Conservation (phyloP, 257 asterid species). For the Forsythia viridissima region DNA sequence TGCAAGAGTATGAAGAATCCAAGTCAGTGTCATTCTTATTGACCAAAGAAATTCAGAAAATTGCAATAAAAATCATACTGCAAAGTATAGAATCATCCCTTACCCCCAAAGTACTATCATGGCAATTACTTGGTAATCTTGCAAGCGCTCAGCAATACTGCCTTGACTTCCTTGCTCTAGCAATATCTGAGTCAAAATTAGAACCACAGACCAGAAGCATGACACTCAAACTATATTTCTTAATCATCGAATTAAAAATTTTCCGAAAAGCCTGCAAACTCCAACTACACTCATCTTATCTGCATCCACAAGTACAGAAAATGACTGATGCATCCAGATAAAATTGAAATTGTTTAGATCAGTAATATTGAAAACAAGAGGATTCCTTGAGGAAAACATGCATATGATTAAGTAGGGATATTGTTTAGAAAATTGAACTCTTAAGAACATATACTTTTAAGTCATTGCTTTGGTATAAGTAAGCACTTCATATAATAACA, state of each 20-base stretch:
- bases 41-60: background rate
- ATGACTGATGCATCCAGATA: background rate
- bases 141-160: slow-evolving; percentile 67
- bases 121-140: slow-evolving; percentile 78
- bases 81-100: slow-evolving; percentile 21
- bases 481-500: background rate
- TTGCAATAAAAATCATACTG: background rate
- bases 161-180: slow-evolving; percentile 60
- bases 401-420: background rate
- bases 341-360: background rate
- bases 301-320: background rate
- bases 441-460: background rate
- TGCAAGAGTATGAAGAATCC: background rate
- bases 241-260: background rate
- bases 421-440: background rate
- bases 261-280: background rate
- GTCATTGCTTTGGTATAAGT: background rate
- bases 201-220: slow-evolving; percentile 4
- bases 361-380: background rate
- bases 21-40: slow-evolving; percentile 11
- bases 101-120: slow-evolving; percentile 87
- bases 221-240: background rate
- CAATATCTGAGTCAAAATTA: slow-evolving; percentile 45
- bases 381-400: background rate
- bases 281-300: background rate